These are phyloP conservation scores for Coemansia sp. DNA, from an alignment of 192 early-diverging fungal species.

Conservation along the genomic window DNA sequence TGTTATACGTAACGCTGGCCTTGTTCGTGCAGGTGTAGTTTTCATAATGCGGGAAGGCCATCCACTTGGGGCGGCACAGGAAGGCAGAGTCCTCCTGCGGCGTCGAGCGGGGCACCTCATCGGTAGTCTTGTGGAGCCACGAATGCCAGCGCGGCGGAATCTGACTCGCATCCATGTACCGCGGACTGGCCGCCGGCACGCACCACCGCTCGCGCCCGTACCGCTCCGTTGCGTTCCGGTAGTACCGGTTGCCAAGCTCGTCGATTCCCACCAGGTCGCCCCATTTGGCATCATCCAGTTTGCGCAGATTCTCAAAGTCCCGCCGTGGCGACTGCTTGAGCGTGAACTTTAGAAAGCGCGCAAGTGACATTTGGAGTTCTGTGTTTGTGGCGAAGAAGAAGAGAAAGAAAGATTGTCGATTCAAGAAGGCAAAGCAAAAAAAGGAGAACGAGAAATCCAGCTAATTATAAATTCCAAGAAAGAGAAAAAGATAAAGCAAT, in stretches of 20 bases:
- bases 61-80: constrained; percentile 51
- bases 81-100: constrained; percentile 29
- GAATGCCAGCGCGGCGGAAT: constrained; percentile 72
- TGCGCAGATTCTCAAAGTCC: constrained; percentile 52
- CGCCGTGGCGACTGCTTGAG: constrained; percentile 44
- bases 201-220: constrained; percentile 82
- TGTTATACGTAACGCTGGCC: constrained; percentile 55
- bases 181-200: constrained; percentile 54
- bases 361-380: constrained; percentile 38
- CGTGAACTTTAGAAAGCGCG: constrained; percentile 44
- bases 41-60: constrained; percentile 45
- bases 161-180: constrained; percentile 63
- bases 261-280: constrained; percentile 72
- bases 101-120: constrained; percentile 37
- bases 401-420: background rate
- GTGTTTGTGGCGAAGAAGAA: background rate
- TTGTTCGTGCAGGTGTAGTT: constrained; percentile 52
- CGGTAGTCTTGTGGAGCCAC: constrained; percentile 54
- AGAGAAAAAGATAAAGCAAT: too few relatives aligned
- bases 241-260: constrained; percentile 77
- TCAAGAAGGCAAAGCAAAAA: background rate
- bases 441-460: background rate
- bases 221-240: constrained; percentile 67
- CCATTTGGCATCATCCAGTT: constrained; percentile 61
- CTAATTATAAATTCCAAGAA: too few relatives aligned